phyloP scores from a whole-genome alignment of 371 early-diverging fungal genomes.

The Lichtheimia hyalospora region DNA sequence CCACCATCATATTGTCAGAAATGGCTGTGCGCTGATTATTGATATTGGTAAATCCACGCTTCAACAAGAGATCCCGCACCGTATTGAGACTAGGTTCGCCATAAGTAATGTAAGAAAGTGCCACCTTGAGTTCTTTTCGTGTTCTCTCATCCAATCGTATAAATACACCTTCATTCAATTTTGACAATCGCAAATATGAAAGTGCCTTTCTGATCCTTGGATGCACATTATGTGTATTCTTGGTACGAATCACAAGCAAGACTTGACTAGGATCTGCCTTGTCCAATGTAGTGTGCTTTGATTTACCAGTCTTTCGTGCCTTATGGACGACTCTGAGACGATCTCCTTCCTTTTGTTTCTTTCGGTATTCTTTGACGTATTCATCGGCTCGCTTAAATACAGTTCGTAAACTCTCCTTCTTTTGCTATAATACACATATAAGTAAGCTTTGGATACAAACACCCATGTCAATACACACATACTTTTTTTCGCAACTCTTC shows the following conservation, averaged over 20 bases:
- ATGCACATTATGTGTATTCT: constrained; percentile 92
- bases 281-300: constrained; percentile 73
- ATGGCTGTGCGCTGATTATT: constrained; percentile 94
- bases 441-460: no score
- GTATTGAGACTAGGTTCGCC: constrained; percentile 97
- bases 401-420: constrained; percentile 46
- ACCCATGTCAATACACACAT: background rate
- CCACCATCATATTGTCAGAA: constrained; percentile 94
- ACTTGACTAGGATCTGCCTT: constrained; percentile 92
- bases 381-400: constrained; percentile 96
- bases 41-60: constrained; percentile 97
- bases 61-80: constrained; percentile 98
- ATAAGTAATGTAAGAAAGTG: constrained; percentile 95
- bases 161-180: constrained; percentile 98
- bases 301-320: constrained; percentile 65
- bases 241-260: constrained; percentile 93
- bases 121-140: constrained; percentile 92
- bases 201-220: constrained; percentile 97
- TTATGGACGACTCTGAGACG: constrained; percentile 63
- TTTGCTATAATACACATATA: background rate
- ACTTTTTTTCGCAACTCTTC: constrained; percentile 47
- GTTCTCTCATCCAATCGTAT: constrained; percentile 95
- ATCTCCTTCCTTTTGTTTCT: constrained; percentile 80
- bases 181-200: constrained; percentile 93
- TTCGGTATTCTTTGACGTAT: constrained; percentile 90